These are phyloP conservation scores for Trametes polyzona DNA, from an alignment of 1,284 basidiomycete genomes.

Conservation along the genomic window DNA sequence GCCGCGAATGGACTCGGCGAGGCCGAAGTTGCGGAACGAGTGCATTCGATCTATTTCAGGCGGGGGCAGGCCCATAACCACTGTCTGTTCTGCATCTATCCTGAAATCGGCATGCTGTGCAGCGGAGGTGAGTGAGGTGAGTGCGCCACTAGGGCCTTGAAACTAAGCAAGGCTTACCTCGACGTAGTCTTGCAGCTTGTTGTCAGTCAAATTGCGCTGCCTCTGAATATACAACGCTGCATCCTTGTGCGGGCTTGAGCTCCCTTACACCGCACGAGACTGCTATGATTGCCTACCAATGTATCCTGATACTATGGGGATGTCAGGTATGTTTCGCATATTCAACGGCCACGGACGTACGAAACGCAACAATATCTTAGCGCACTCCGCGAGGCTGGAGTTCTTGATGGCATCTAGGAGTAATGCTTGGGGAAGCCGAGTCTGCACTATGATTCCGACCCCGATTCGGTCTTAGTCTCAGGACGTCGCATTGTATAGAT, in stretches of 20 bases:
- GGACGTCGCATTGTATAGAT: too few relatives aligned
- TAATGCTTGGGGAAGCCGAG: slow-evolving; percentile 37
- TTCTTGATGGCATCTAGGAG: slow-evolving; percentile 31
- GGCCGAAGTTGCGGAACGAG: slow-evolving; percentile 47
- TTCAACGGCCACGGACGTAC: slow-evolving; percentile 16
- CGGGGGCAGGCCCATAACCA: slow-evolving; percentile 53
- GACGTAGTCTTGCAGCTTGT: slow-evolving; percentile 53
- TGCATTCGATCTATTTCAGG: slow-evolving; percentile 42
- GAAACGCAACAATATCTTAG: slow-evolving; percentile 42
- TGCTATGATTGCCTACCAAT: slow-evolving; percentile 36
- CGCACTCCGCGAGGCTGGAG: slow-evolving; percentile 41
- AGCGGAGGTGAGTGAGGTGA: neutral
- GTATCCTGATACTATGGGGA: slow-evolving; percentile 48
- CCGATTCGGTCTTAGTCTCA: too few relatives aligned
- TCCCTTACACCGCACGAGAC: neutral
- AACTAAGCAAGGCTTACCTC: slow-evolving; percentile 39
- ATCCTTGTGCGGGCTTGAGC: slow-evolving; percentile 38
- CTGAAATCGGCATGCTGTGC: slow-evolving; percentile 47
- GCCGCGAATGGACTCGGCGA: slow-evolving; percentile 46
- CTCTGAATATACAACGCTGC: slow-evolving; percentile 51
- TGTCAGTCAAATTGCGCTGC: slow-evolving; percentile 47
- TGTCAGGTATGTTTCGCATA: neutral
- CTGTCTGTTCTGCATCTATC: slow-evolving; percentile 46
- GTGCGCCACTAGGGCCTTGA: neutral
- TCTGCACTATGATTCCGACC: too few relatives aligned